These are phyloP conservation scores for Yamadazyma oceani DNA, from an alignment of 1,139 yeast genomes.

Conservation along the genomic window DNA sequence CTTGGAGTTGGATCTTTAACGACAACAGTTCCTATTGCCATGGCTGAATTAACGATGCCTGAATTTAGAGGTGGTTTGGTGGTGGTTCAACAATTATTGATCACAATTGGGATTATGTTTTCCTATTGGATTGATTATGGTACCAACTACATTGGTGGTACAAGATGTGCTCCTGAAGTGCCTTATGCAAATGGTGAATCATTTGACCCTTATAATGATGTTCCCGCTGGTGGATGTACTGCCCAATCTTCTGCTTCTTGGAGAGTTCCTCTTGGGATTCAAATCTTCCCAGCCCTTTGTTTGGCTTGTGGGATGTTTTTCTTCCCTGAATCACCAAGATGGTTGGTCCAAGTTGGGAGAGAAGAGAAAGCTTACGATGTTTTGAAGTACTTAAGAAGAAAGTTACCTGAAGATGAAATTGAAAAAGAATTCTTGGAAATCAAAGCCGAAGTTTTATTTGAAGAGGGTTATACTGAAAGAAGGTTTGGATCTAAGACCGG, in stretches of 20 bases:
- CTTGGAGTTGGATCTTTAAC: slow-evolving; percentile 24
- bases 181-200: slow-evolving; percentile 14
- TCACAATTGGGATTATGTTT: slow-evolving; percentile 64
- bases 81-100: slow-evolving; percentile 62
- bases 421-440: slow-evolving; percentile 22
- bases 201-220: slow-evolving; percentile 17
- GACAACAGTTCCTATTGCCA: slow-evolving; percentile 23
- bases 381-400: slow-evolving; percentile 20
- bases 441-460: slow-evolving; percentile 21
- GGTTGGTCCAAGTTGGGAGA: slow-evolving; percentile 20
- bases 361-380: slow-evolving; percentile 22
- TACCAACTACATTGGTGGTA: slow-evolving; percentile 22
- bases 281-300: slow-evolving; percentile 24
- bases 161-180: slow-evolving; percentile 14
- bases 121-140: slow-evolving; percentile 78
- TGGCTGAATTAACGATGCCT: slow-evolving; percentile 33
- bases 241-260: slow-evolving; percentile 45
- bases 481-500: slow-evolving; percentile 15
- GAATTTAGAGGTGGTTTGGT: slow-evolving; percentile 67
- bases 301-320: slow-evolving; percentile 19
- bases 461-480: slow-evolving; percentile 15
- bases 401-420: slow-evolving; percentile 11
- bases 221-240: slow-evolving; percentile 15
- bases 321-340: slow-evolving; percentile 24
- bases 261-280: slow-evolving; percentile 28